Conservation (phyloP, 768 basidiomycete genomes). For the Naganishia onofrii region DNA sequence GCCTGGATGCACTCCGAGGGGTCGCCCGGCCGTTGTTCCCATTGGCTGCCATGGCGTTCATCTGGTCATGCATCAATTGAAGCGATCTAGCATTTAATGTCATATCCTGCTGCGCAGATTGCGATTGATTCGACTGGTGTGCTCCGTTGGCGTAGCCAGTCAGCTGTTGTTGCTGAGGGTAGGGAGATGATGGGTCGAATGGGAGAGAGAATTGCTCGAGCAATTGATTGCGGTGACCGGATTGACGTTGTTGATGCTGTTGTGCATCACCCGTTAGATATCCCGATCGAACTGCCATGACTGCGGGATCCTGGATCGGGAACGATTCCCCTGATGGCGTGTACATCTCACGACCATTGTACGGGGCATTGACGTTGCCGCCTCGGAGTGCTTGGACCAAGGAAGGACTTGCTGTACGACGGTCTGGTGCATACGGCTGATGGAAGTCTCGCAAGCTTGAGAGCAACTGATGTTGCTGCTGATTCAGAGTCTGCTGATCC, state of each 20-base stretch:
- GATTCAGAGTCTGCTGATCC: conserved; percentile 24
- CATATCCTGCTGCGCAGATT: conserved; percentile 23
- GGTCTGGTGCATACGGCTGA: conserved; percentile 29
- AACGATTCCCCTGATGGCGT: conserved; percentile 28
- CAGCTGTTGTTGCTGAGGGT: conserved; percentile 30
- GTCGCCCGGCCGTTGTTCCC: conserved; percentile 11
- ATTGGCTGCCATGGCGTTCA: conserved; percentile 18
- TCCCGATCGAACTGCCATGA: conserved; percentile 25
- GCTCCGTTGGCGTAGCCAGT: conserved; percentile 1
- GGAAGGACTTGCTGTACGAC: conserved; percentile 29
- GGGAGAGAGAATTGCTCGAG: conserved; percentile 15
- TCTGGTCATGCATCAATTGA: conserved; percentile 28
- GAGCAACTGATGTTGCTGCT: conserved; percentile 25
- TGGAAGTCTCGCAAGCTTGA: conserved; percentile 28
- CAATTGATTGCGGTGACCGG: conserved; percentile 14
- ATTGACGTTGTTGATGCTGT: conserved; percentile 22
- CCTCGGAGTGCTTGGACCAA: conserved; percentile 25
- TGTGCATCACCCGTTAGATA: conserved; percentile 17
- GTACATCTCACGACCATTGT: conserved; percentile 21
- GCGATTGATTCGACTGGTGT: conserved; percentile 26
- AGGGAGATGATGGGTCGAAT: conserved; percentile 27
- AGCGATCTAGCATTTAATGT: conserved; percentile 16
- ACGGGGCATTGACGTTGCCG: conserved; percentile 11
- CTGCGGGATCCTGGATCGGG: conserved; percentile 32
- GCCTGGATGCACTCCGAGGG: conserved; percentile 12